Conservation (phyloP, 31 red algal genomes). For the Odonthalia washingtoniensis region DNA sequence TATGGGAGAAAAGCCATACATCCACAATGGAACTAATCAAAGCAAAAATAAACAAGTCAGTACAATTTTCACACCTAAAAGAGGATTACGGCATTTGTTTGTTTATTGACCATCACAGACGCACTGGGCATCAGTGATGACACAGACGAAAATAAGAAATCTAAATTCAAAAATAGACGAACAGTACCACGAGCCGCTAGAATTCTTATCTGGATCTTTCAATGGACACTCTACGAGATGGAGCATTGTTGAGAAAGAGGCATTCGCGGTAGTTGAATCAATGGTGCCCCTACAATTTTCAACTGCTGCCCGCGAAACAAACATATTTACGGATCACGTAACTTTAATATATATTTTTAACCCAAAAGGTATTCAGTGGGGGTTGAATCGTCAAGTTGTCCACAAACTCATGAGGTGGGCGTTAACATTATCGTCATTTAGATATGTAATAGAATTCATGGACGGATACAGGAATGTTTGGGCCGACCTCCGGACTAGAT, state of each 20-base stretch:
- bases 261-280: constrained; percentile 44
- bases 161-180: background rate
- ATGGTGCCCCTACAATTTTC: constrained; percentile 33
- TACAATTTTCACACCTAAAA: constrained; percentile 1
- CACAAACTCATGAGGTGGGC: constrained; percentile 46
- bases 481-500: constrained; percentile 21
- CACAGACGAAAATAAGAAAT: background rate
- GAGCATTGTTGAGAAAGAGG: constrained; percentile 48
- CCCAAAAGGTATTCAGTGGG: constrained; percentile 17
- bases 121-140: constrained; percentile 20
- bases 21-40: constrained; percentile 12
- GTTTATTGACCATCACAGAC: constrained; percentile 22
- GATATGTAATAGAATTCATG: constrained; percentile 31
- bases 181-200: constrained; percentile 33
- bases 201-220: constrained; percentile 37
- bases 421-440: background rate
- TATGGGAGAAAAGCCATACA: constrained; percentile 18
- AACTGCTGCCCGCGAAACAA: background rate
- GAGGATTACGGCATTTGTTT: background rate
- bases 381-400: constrained; percentile 2
- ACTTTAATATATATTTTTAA: constrained; percentile 40
- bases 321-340: constrained; percentile 43
- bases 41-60: background rate
- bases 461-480: background rate
- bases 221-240: constrained; percentile 3